Evolutionary conservation across 2,329 filamentous ascomycete species (phyloP).

Genomic region (Botrytis byssoidea): DNA sequence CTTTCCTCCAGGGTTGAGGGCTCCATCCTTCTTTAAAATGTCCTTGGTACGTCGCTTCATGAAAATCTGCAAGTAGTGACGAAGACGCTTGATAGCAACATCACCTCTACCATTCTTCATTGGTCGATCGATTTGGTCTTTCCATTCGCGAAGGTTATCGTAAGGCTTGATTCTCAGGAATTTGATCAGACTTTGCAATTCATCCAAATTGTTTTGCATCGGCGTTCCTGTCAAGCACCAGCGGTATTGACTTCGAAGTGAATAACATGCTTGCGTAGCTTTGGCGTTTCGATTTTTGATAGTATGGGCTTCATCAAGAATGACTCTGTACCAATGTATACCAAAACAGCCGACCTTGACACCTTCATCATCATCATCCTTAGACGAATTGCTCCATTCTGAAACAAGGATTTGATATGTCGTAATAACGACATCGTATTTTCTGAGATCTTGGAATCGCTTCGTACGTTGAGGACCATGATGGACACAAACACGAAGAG

Average conservation of each 20-base stretch:
- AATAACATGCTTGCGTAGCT: constrained; percentile 87
- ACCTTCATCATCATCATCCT: constrained; percentile 55
- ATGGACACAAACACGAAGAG: constrained; percentile 80
- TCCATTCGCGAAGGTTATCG: constrained; percentile 82
- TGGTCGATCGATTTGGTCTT: constrained; percentile 83
- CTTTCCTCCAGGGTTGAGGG: constrained; percentile 74
- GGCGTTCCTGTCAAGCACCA: constrained; percentile 97
- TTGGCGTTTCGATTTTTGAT: constrained; percentile 99
- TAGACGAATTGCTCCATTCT: constrained; percentile 72
- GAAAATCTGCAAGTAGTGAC: constrained; percentile 83
- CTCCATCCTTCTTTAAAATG: constrained; percentile 85
- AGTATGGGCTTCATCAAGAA: constrained; percentile 94
- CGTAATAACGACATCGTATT: constrained; percentile 93
- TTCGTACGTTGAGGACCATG: constrained; percentile 87
- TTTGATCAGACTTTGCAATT: constrained; percentile 88
- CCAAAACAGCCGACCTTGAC: constrained; percentile 83
- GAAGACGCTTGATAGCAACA: constrained; percentile 81
- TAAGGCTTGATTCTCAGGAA: constrained; percentile 93
- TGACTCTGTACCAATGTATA: constrained; percentile 90
- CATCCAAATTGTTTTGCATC: constrained; percentile 97
- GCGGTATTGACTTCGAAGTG: constrained; percentile 78
- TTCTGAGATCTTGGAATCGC: constrained; percentile 68
- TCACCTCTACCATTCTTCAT: constrained; percentile 89
- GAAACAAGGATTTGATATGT: constrained; percentile 96
- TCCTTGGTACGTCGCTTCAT: constrained; percentile 99